These are phyloP conservation scores for Diaporthe nobilis DNA, from an alignment of 2,329 filamentous ascomycete genomes.

Conservation along the genomic window DNA sequence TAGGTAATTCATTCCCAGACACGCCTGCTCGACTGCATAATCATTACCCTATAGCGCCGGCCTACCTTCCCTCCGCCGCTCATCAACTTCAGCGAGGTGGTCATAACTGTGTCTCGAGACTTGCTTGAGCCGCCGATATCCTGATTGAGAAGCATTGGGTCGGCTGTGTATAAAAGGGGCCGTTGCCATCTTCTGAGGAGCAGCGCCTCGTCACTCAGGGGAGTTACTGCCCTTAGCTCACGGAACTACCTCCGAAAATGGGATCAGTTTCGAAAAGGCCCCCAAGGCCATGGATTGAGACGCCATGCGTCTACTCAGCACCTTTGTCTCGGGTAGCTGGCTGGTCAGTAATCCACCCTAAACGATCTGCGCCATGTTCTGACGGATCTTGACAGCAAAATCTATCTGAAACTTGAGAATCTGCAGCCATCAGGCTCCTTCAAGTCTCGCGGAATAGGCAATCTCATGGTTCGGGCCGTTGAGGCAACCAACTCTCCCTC, in stretches of 20 bases:
- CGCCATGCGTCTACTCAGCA: conserved; percentile 76
- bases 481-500: conserved; percentile 44
- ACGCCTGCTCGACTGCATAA: conserved; percentile 23
- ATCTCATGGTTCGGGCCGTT: conserved; percentile 72
- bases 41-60: conserved; percentile 27
- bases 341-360: conserved; percentile 65
- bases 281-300: conserved; percentile 73
- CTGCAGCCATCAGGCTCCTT: conserved; percentile 87
- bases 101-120: background rate
- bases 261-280: conserved; percentile 48
- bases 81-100: background rate
- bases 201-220: background rate
- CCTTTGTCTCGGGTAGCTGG: conserved; percentile 76
- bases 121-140: conserved; percentile 19
- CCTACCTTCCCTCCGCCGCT: background rate
- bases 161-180: background rate
- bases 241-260: conserved; percentile 43
- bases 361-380: background rate
- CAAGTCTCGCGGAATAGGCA: conserved; percentile 84
- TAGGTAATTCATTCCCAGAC: conserved; percentile 15
- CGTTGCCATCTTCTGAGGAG: background rate
- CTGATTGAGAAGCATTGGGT: background rate
- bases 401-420: conserved; percentile 87
- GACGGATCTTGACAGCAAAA: conserved; percentile 64
- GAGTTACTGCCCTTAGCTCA: background rate